Conservation (phyloP, 2,329 filamentous ascomycete species). For the Neoarthrinium moseri region DNA sequence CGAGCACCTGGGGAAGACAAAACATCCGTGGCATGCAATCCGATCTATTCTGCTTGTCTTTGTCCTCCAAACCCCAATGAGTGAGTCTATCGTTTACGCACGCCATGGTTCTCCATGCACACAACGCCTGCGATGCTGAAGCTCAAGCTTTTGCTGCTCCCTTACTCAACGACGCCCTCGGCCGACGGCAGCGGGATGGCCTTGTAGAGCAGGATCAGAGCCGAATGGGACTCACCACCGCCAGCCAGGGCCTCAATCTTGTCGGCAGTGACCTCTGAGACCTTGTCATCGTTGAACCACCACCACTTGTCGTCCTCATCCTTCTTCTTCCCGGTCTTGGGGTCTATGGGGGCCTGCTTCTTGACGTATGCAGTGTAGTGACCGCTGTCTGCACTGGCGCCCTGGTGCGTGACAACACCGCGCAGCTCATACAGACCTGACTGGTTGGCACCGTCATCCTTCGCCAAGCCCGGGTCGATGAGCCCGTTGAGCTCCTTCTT, state of each 20-base stretch:
- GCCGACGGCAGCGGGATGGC: constrained; percentile 67
- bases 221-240: constrained; percentile 84
- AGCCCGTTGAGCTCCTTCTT: constrained; percentile 86
- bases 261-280: constrained; percentile 85
- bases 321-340: constrained; percentile 72
- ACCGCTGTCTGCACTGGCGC: constrained; percentile 92
- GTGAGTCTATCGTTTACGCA: too few relatives aligned
- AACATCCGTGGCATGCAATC: too few relatives aligned
- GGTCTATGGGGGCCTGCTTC: constrained; percentile 73
- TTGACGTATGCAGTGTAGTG: constrained; percentile 99
- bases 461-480: constrained; percentile 70
- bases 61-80: too few relatives aligned
- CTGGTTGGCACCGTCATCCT: constrained; percentile 84
- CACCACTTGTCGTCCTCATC: constrained; percentile 96
- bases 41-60: too few relatives aligned
- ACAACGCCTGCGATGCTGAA: too few relatives aligned
- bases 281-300: constrained; percentile 99
- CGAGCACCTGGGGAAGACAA: too few relatives aligned
- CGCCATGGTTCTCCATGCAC: too few relatives aligned
- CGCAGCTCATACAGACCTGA: constrained; percentile 94
- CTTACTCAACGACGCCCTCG: constrained; percentile 39
- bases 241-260: constrained; percentile 89
- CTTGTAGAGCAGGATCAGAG: constrained; percentile 76
- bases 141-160: too few relatives aligned
- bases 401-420: constrained; percentile 93